These are phyloP conservation scores for Phytophthora capsici DNA, from an alignment of 352 stramenopile species.

Conservation along the genomic window DNA sequence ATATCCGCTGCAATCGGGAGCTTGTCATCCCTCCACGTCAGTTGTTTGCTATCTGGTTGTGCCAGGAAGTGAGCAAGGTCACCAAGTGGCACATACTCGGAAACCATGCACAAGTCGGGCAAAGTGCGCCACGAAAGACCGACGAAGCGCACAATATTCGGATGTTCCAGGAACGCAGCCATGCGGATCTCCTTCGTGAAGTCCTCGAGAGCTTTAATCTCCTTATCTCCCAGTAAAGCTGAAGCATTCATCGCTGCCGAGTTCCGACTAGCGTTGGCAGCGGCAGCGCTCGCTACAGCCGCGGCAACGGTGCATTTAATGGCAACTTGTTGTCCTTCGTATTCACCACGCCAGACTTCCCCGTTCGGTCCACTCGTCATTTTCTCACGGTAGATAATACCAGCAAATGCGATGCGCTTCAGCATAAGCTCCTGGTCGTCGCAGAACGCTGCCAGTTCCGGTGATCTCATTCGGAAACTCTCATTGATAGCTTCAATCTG, in stretches of 20 bases:
- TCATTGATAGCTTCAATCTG: conserved; percentile 48
- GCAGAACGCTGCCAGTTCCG: conserved; percentile 40
- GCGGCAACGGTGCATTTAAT: conserved; percentile 53
- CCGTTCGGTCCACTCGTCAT: conserved; percentile 39
- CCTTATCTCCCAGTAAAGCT: conserved; percentile 30
- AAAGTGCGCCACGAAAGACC: conserved; percentile 55
- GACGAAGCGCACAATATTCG: conserved; percentile 61
- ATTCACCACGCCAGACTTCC: conserved; percentile 70
- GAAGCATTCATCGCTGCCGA: conserved; percentile 21
- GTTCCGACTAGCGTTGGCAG: conserved; percentile 11
- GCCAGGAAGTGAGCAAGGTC: conserved; percentile 49
- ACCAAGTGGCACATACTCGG: conserved; percentile 46
- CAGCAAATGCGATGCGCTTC: conserved; percentile 42
- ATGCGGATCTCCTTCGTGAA: conserved; percentile 63
- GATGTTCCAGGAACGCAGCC: conserved; percentile 52
- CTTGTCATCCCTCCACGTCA: conserved; percentile 53
- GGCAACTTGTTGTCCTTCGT: conserved; percentile 52
- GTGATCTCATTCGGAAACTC: conserved; percentile 36
- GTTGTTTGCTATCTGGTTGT: conserved; percentile 34
- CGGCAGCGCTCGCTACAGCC: conserved; percentile 10
- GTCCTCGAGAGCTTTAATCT: conserved; percentile 37
- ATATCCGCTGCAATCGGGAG: conserved; percentile 48
- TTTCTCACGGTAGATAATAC: conserved; percentile 36
- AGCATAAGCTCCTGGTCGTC: conserved; percentile 47
- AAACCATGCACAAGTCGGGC: conserved; percentile 54